Base-by-base conservation (phyloP, 441 rosid genomes). In the Brassica hybrid region DNA sequence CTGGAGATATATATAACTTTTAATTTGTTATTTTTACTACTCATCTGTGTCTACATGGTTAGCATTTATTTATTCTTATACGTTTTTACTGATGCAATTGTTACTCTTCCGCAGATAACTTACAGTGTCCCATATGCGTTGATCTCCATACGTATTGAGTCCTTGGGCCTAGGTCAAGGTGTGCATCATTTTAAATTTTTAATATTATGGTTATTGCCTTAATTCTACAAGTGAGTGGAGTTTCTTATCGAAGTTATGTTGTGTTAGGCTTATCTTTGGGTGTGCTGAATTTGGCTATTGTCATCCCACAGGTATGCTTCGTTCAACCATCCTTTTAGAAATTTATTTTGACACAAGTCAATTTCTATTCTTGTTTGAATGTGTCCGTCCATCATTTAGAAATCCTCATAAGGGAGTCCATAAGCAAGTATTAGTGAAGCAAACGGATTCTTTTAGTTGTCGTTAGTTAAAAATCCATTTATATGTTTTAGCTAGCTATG, bases 131-230 rank as follows among this genome's bases (percentile, higher is more conserved):
- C 99, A 62, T 94, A 96, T 83, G 99, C 99, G 7, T 82, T 96
- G 87, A 83, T 96, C 80, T 88, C 99, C 27, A 83, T 89, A 54
- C 95, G 96, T 67, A 94, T 91, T 48, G 99, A 94, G 75, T 76
- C 97, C 59, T 77, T 94, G 78, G 99, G 99, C 25, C 93, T 96
- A 78, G 99, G 99, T 43, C 99, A 96, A 91, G 98, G 98, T 96
- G 71, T 25, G 83, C 45, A 67, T 81, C 57, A 17, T n/a, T n/a
- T n/a, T n/a, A n/a, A n/a, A n/a, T n/a, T 69, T 76, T 82, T 11
- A 4, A 18, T 65, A 54, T 64, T 73, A 1, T 74, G 17, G 76
- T 57, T 34, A 36, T 7, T 60, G 38, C 36, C 17, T 60, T 59
- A 74, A 8, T 32, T 38, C 45, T 30, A 10, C 74, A 65, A 67